phyloP scores from a whole-genome alignment of 1,284 basidiomycete species.

The Tremellales sp. region DNA sequence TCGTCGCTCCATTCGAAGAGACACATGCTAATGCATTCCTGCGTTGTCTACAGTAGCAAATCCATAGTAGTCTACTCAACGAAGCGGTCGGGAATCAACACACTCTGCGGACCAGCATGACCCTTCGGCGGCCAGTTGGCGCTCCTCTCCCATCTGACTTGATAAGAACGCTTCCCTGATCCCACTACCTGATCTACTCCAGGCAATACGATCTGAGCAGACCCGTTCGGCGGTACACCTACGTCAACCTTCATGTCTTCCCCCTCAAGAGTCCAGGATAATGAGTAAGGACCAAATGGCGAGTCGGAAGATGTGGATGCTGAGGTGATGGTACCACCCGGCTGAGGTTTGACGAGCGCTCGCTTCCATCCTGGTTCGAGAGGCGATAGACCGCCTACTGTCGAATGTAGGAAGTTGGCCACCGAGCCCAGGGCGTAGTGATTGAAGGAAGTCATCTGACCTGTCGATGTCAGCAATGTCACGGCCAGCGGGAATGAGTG shows the following conservation, averaged over 20 bases:
- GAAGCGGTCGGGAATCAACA: conserved; percentile 13
- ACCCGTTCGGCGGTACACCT: conserved; percentile 28
- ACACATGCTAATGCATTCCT: no score
- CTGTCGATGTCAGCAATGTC: no score
- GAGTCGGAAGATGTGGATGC: conserved; percentile 16
- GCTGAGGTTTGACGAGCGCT: conserved; percentile 29
- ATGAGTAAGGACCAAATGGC: conserved; percentile 21
- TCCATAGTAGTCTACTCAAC: conserved; percentile 12
- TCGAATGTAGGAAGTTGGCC: conserved; percentile 33
- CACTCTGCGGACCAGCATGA: conserved; percentile 12
- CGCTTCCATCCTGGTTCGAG: conserved; percentile 28
- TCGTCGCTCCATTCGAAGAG: no score
- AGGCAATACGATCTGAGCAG: conserved; percentile 19
- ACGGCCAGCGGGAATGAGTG: no score
- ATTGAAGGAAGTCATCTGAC: conserved; percentile 47
- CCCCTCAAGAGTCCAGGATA: conserved; percentile 22
- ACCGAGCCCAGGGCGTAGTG: conserved; percentile 45
- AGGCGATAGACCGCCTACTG: conserved; percentile 33
- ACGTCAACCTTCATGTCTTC: conserved; percentile 18
- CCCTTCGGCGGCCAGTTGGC: conserved; percentile 25
- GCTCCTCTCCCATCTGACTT: conserved; percentile 16
- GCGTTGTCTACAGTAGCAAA: no score
- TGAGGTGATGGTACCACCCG: conserved; percentile 37
- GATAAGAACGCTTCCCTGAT: conserved; percentile 17
- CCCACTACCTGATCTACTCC: conserved; percentile 21